phyloP scores from a whole-genome alignment of 176 grass and related monocot species.

The Elymus sibiricus region DNA sequence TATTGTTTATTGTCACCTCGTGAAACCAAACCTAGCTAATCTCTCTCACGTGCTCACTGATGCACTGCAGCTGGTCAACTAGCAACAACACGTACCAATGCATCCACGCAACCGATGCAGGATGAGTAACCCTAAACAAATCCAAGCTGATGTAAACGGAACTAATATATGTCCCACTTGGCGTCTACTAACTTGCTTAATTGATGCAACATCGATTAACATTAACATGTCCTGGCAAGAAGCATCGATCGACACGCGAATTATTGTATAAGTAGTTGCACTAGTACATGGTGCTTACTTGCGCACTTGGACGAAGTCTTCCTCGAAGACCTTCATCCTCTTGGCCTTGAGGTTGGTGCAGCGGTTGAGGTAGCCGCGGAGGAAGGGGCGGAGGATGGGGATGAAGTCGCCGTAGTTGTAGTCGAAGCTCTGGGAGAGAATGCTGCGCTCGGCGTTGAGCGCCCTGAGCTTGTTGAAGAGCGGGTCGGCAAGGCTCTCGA shows the following conservation, averaged over 20 bases:
- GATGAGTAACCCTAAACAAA: neutral
- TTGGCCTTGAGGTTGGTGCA: neutral
- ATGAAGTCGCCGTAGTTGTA: conserved; percentile 99
- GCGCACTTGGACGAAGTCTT: neutral
- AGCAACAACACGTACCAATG: neutral
- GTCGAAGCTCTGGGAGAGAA: conserved; percentile 67
- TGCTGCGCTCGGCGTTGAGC: neutral
- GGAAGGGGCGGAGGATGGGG: conserved; percentile 67
- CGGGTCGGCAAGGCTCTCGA: conserved; percentile 2
- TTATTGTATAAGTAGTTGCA: too few relatives aligned
- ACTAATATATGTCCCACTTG: too few relatives aligned
- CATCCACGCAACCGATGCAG: neutral
- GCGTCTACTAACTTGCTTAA: neutral
- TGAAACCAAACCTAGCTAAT: too few relatives aligned
- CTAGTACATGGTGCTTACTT: neutral
- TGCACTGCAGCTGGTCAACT: neutral
- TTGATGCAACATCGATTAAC: too few relatives aligned
- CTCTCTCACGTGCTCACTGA: too few relatives aligned
- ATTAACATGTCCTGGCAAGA: neutral
- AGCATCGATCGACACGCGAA: neutral
- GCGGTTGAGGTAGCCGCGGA: conserved; percentile 53
- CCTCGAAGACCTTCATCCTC: neutral
- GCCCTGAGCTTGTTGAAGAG: conserved; percentile 19
- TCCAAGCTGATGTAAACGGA: neutral
- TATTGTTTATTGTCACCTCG: too few relatives aligned